Conservation (phyloP, 257 asterid species). For the Ajuga chamaepitys region DNA sequence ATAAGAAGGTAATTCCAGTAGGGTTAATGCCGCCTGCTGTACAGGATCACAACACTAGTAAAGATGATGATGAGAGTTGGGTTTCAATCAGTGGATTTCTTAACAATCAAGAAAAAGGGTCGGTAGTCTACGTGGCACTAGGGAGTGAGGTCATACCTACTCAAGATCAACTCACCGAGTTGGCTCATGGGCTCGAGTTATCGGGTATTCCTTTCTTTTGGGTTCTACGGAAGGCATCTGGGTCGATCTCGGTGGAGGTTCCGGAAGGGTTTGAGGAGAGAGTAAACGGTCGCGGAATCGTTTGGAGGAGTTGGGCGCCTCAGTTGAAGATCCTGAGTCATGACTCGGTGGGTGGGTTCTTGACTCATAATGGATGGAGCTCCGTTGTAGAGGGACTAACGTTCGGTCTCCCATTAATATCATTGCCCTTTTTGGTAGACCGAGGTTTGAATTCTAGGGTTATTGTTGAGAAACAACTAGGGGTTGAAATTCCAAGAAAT, state of each 20-base stretch:
- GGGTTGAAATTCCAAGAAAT: constrained; percentile 16
- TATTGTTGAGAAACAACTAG: constrained; percentile 10
- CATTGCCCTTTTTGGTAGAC: constrained; percentile 31
- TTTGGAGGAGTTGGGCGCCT: constrained; percentile 47
- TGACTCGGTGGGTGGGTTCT: constrained; percentile 37
- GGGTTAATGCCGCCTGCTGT: constrained; percentile 34
- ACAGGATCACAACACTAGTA: neutral
- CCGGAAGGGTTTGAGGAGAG: constrained; percentile 36
- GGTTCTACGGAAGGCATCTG: constrained; percentile 26
- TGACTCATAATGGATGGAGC: constrained; percentile 50
- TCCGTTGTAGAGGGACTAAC: constrained; percentile 32
- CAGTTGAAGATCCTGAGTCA: constrained; percentile 40
- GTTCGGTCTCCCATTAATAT: constrained; percentile 23
- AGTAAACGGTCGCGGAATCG: constrained; percentile 26
- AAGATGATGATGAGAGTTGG: constrained; percentile 20
- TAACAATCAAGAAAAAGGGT: constrained; percentile 11
- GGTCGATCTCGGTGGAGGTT: neutral
- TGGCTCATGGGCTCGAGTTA: constrained; percentile 42
- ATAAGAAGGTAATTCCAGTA: constrained; percentile 14
- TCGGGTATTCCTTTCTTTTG: constrained; percentile 35
- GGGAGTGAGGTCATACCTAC: constrained; percentile 33
- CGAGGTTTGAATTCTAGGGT: constrained; percentile 27
- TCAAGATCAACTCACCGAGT: constrained; percentile 21
- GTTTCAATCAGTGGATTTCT: constrained; percentile 23
- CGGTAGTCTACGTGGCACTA: constrained; percentile 32